Percentiles rank a stretch among this genome's conserved stretches.
These are phyloP conservation scores for Leccinum insolens DNA, from an alignment of 1,284 basidiomycete genomes.

Conservation along the genomic window DNA sequence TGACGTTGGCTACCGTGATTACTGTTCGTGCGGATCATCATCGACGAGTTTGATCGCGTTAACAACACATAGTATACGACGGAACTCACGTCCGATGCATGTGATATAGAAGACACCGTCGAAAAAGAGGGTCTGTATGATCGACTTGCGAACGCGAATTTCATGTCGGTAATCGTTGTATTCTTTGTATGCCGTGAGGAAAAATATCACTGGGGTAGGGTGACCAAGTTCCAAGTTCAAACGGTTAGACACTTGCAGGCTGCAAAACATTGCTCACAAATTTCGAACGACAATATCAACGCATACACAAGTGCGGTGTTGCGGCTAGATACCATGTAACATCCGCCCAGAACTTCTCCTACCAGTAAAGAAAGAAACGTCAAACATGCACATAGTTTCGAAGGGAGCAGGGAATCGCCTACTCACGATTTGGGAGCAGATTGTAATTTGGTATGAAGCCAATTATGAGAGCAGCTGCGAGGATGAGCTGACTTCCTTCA, in stretches of 20 bases:
- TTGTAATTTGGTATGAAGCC: neutral
- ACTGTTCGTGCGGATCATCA: neutral
- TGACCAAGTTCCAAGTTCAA: neutral
- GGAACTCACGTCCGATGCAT: conserved; percentile 2
- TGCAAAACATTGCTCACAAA: neutral
- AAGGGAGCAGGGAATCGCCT: neutral
- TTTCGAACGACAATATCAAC: conserved; percentile 2
- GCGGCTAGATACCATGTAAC: neutral
- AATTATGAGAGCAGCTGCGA: neutral
- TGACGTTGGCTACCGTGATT: neutral
- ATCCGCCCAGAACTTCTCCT: neutral
- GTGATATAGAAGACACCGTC: conserved; percentile 2
- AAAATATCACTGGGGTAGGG: neutral
- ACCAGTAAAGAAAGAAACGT: neutral
- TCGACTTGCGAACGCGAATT: neutral
- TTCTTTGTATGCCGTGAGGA: neutral
- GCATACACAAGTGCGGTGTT: neutral
- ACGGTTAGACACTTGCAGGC: neutral
- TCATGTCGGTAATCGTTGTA: neutral
- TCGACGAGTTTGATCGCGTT: neutral
- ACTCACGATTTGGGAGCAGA: conserved; percentile 1
- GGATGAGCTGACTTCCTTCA: neutral
- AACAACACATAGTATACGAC: neutral
- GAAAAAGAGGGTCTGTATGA: neutral
- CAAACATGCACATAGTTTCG: neutral